Evolutionary conservation across 139 green algal species (phyloP).

Genomic region (Deuterostichococcus epilithicus): DNA sequence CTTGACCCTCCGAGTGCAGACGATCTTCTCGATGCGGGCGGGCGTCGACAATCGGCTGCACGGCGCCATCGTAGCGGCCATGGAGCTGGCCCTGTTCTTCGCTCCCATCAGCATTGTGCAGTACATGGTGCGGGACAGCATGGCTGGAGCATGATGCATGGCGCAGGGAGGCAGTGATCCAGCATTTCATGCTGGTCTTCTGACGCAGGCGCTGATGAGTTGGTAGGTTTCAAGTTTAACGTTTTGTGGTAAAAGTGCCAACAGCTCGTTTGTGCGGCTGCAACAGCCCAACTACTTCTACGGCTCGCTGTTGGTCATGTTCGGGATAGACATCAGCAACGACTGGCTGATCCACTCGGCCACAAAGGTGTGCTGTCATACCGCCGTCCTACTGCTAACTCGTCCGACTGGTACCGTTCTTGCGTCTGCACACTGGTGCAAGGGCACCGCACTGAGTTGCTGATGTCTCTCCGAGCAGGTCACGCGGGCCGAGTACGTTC

Average conservation of each 20-base stretch:
- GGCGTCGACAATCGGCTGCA: slow-evolving; percentile 32
- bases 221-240: too few species aligned
- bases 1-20: slow-evolving; percentile 20
- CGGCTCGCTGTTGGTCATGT: slow-evolving; percentile 71
- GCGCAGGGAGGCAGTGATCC: too few species aligned
- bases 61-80: slow-evolving; percentile 6
- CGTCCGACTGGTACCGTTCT: too few species aligned
- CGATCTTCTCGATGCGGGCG: slow-evolving; percentile 59
- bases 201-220: too few species aligned
- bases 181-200: too few species aligned
- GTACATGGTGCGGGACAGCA: slow-evolving; percentile 21
- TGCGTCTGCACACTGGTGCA: too few species aligned
- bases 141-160: too few species aligned
- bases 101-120: slow-evolving; percentile 56
- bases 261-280: too few species aligned
- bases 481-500: slow-evolving; percentile 52
- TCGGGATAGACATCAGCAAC: slow-evolving; percentile 66
- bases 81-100: slow-evolving; percentile 62
- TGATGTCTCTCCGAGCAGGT: slow-evolving; percentile 32
- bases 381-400: too few species aligned
- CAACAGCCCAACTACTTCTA: slow-evolving; percentile 52
- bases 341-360: not conserved
- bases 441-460: slow-evolving; percentile 30
- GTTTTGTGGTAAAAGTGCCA: too few species aligned
- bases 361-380: not conserved